Evolutionary conservation across 306 rosid species (phyloP).

Genomic region (Mimosa pudica): DNA sequence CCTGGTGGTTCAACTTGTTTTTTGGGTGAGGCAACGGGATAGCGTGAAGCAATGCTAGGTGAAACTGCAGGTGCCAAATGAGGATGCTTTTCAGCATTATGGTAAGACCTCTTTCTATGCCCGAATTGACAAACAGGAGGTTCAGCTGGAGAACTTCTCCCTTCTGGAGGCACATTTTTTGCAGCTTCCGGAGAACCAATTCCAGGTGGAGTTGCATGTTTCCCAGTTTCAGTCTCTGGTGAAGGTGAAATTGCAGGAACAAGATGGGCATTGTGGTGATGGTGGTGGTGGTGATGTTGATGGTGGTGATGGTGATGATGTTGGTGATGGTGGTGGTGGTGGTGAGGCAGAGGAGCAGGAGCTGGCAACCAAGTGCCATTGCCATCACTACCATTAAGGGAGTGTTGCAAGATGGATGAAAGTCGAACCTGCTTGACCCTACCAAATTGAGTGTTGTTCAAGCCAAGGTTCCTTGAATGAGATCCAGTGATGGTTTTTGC

Average conservation of each 20-base stretch:
- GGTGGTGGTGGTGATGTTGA: slow-evolving; percentile 49
- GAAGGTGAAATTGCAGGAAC: slow-evolving; percentile 67
- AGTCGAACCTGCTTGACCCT: slow-evolving; percentile 91
- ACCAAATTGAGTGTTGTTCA: slow-evolving; percentile 87
- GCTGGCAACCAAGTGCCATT: slow-evolving; percentile 61
- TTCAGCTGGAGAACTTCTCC: slow-evolving; percentile 48
- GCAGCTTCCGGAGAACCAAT: slow-evolving; percentile 50
- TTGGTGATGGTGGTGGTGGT: slow-evolving; percentile 19
- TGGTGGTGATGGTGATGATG: slow-evolving; percentile 27
- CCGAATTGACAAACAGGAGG: slow-evolving; percentile 62
- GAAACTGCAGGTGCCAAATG: slow-evolving; percentile 54
- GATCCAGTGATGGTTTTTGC: slow-evolving; percentile 82
- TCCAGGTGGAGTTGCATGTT: slow-evolving; percentile 47
- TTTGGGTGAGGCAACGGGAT: slow-evolving; percentile 53
- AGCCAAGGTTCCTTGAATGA: slow-evolving; percentile 82
- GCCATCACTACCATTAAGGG: slow-evolving; percentile 61
- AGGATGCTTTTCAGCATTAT: slow-evolving; percentile 47
- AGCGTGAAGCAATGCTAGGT: slow-evolving; percentile 45
- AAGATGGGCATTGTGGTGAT: slow-evolving; percentile 46
- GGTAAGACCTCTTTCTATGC: slow-evolving; percentile 49
- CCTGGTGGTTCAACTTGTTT: slow-evolving; percentile 47
- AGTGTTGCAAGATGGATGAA: slow-evolving; percentile 72
- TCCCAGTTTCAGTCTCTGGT: slow-evolving; percentile 46
- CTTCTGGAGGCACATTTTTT: slow-evolving; percentile 50
- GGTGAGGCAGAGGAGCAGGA: slow-evolving; percentile 64